Percentiles rank a stretch among this genome's conserved stretches.
Evolutionary conservation across 2,329 filamentous ascomycete species (phyloP).

Genomic region (Byssoonygena ceratinophila): DNA sequence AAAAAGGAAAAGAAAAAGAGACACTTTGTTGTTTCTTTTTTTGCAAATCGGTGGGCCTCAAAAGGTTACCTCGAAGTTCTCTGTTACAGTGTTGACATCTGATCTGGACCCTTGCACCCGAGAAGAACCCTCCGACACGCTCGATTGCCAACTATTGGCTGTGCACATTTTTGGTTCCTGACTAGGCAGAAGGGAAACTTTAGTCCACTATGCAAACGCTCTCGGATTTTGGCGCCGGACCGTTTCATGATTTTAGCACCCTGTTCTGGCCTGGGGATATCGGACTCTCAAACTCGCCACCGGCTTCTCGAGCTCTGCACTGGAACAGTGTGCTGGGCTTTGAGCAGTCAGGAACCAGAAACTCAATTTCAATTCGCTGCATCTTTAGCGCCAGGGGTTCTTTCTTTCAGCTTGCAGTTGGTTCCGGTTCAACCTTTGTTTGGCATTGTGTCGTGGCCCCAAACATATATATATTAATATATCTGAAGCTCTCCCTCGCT

Average conservation of each 20-base stretch:
- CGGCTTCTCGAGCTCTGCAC: background rate
- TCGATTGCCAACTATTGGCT: constrained; percentile 2
- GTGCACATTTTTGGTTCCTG: constrained; percentile 2
- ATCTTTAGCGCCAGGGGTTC: constrained; percentile 5
- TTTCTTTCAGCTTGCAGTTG: background rate
- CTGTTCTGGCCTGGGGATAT: background rate
- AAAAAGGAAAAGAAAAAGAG: background rate
- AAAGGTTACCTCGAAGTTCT: background rate
- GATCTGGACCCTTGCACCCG: too few species aligned
- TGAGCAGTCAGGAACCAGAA: background rate
- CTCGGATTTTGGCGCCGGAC: constrained; percentile 4
- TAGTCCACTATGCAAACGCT: background rate
- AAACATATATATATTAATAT: constrained; percentile 7
- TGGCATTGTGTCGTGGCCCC: background rate
- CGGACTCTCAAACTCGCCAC: constrained; percentile 10
- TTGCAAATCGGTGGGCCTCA: background rate
- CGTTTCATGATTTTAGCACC: constrained; percentile 1
- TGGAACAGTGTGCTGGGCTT: background rate
- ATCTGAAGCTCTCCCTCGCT: background rate
- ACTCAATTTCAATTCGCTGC: constrained; percentile 2
- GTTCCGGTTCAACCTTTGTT: background rate
- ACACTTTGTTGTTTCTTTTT: background rate
- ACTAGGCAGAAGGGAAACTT: constrained; percentile 1
- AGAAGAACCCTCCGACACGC: too few species aligned
- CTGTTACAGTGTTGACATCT: too few species aligned